Percentiles rank a stretch among this genome's conserved stretches.
phyloP scores from a whole-genome alignment of 192 early-diverging fungal genomes.

The Coemansia sp. region DNA sequence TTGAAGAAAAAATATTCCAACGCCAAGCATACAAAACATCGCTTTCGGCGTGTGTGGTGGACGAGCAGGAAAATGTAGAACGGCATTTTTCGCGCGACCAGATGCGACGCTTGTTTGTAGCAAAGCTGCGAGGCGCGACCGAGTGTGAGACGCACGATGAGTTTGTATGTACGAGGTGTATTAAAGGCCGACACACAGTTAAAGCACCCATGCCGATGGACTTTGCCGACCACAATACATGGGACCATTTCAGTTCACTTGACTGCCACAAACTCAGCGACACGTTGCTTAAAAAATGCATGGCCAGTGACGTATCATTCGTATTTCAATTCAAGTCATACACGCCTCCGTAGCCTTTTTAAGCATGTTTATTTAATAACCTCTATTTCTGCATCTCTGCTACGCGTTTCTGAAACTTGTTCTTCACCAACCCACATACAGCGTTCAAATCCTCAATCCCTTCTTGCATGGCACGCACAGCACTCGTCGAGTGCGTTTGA shows the following conservation, averaged over 20 bases:
- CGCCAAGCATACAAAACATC: conserved; percentile 83
- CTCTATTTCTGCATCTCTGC: conserved; percentile 12
- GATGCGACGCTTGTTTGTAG: conserved; percentile 86
- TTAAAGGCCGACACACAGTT: conserved; percentile 76
- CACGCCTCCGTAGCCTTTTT: neutral
- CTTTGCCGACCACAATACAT: conserved; percentile 77
- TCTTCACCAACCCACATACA: conserved; percentile 67
- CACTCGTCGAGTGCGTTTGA: conserved; percentile 80
- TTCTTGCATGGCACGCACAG: conserved; percentile 80
- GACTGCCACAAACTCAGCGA: conserved; percentile 64
- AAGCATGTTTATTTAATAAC: too few species aligned
- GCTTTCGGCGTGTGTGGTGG: conserved; percentile 90
- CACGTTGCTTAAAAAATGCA: conserved; percentile 60
- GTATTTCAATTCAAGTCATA: conserved; percentile 81
- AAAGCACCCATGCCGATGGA: conserved; percentile 64
- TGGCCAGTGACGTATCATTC: conserved; percentile 67
- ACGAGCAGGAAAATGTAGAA: conserved; percentile 89
- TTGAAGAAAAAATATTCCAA: conserved; percentile 99
- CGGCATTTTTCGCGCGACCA: conserved; percentile 91
- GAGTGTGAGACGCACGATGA: conserved; percentile 93
- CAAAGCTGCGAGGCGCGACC: conserved; percentile 60
- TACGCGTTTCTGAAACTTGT: conserved; percentile 62
- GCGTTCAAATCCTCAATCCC: conserved; percentile 81
- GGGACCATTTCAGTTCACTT: conserved; percentile 69
- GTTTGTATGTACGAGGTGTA: conserved; percentile 92